Percentiles rank a stretch among this genome's conserved stretches.
Conservation (phyloP, 306 rosid genomes). For the Echinosophora koreensis region DNA sequence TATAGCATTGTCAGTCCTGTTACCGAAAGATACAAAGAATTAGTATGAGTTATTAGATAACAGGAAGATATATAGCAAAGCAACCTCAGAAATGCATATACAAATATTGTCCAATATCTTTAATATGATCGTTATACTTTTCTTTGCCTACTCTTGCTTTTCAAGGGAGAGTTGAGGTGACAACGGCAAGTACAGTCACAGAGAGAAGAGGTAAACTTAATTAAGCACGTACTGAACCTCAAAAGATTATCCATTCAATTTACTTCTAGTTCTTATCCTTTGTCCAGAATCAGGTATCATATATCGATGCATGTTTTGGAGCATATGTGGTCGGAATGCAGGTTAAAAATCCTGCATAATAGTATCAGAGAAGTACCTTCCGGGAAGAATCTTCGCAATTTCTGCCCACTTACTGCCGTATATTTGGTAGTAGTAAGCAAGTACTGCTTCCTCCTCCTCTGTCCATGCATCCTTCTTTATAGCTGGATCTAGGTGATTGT, state of each 20-base stretch:
- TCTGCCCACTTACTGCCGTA: conserved; percentile 77
- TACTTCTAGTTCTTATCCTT: background rate
- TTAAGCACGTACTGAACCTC: background rate
- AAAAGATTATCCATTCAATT: background rate
- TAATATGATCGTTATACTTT: conserved; percentile 13
- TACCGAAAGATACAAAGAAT: conserved; percentile 21
- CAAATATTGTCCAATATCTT: background rate
- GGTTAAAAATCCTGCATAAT: background rate
- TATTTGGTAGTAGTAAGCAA: conserved; percentile 56
- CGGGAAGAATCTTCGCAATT: conserved; percentile 73
- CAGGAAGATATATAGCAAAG: background rate
- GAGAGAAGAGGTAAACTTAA: background rate
- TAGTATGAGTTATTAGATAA: conserved; percentile 15
- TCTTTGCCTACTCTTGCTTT: background rate
- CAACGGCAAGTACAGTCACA: background rate
- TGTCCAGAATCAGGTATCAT: background rate
- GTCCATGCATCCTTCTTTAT: conserved; percentile 69
- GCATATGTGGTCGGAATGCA: background rate
- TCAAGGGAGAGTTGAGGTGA: conserved; percentile 8
- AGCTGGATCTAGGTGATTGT: conserved; percentile 66
- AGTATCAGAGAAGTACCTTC: conserved; percentile 59
- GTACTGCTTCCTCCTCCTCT: conserved; percentile 57
- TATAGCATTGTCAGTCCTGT: conserved; percentile 74
- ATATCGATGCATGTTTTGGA: background rate
- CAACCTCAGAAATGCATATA: conserved; percentile 7